Base-by-base conservation (phyloP, 208 protist species). In the Trypanosoma lewisi region DNA sequence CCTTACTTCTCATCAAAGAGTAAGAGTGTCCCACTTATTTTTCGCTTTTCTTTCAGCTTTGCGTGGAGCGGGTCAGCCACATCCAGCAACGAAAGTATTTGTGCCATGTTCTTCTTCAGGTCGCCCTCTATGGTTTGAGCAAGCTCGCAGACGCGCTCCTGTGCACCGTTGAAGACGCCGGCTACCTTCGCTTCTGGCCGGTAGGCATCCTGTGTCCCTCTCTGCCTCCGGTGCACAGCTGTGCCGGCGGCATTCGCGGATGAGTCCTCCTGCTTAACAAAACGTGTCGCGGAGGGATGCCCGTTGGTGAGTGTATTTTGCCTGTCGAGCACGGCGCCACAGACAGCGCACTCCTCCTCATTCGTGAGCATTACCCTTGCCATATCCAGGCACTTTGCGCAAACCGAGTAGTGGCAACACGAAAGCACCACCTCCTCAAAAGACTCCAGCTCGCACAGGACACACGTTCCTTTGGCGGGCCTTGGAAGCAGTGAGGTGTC, bases 301-400 rank as follows among this genome's bases (percentile, higher is more conserved):
- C 17, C 21, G 27, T n/a, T 30, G 4, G n/a, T 42, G 17, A 16
- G n/a, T 6, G 52, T 23, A 6, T 57, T 41, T 21, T 41, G 33
- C 25, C 28, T 34, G 4, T 50, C 47, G 27, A 58, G 4, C 30
- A 57, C 27, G 27, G 39, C 28, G 14, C 86, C 87, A 52, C 88
- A 94, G 34, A 94, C 83, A 9, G 79, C 80, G 58, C 88, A 94
- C 37, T 77, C 71, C 2, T 68, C 59, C 45, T 83, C 85, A 28
- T 77, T 70, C 41, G 73, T 72, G 36, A 85, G 72, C 88, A 92
- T 91, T 33, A 73, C 68, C 25, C 68, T 59, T 3, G 84, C 88
- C 0, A 81, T 70, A 11, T 77, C 73, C 31, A 76, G 65, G 61
- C 88, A 94, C 8, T 36, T 63, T 30, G 27, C 41, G 59, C 88